A percentile compares a stretch with the other conserved stretches of the same genome.
Evolutionary conservation across 2,329 filamentous ascomycete species (phyloP).

Genomic region (Xylariaceae sp.): DNA sequence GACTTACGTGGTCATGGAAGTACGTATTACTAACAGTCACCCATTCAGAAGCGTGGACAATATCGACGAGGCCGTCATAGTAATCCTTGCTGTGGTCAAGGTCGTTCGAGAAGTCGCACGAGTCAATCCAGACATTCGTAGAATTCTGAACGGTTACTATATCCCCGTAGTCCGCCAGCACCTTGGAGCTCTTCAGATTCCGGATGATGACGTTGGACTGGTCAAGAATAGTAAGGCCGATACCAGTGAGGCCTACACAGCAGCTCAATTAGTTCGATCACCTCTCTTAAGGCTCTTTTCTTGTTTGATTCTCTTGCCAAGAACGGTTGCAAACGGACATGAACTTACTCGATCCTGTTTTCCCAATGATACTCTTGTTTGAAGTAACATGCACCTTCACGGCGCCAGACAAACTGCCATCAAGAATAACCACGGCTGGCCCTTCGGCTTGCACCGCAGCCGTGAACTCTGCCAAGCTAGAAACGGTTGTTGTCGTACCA

Average conservation of each 20-base stretch:
- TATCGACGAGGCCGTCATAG: conserved; percentile 57
- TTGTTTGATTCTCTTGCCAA: not conserved
- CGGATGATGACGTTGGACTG: conserved; percentile 49
- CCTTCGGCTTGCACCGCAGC: conserved; percentile 44
- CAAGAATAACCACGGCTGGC: conserved; percentile 40
- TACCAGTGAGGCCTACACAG: conserved; percentile 31
- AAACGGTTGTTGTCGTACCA: conserved; percentile 47
- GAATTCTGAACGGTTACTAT: conserved; percentile 41
- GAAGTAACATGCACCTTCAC: conserved; percentile 40
- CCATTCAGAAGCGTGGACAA: conserved; percentile 54
- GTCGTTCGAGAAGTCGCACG: conserved; percentile 53
- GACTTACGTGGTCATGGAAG: conserved; percentile 41
- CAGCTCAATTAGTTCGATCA: not conserved
- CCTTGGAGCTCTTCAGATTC: conserved; percentile 46
- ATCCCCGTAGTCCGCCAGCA: conserved; percentile 42
- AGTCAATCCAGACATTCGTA: conserved; percentile 54
- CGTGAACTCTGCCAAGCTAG: conserved; percentile 44
- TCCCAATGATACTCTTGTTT: conserved; percentile 46
- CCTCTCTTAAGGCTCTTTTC: not conserved
- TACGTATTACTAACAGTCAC: conserved; percentile 41
- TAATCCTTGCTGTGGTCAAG: conserved; percentile 54
- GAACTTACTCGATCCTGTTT: conserved; percentile 28
- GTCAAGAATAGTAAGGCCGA: conserved; percentile 44
- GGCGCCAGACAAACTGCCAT: conserved; percentile 39
- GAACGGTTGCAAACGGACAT: not conserved